Base-by-base conservation (phyloP, 306 rosid genomes). In the Corylus heterophylla region DNA sequence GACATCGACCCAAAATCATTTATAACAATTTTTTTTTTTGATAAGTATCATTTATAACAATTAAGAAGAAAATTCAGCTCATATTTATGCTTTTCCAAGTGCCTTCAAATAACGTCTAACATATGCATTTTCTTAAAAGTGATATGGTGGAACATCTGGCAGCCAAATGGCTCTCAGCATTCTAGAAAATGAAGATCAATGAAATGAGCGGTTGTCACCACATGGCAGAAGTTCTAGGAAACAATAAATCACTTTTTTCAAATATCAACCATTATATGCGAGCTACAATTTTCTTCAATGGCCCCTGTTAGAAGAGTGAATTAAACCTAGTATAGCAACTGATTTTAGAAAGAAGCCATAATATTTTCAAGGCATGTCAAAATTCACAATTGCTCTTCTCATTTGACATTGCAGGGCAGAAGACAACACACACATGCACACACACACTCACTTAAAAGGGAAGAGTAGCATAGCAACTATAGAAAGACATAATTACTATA, bases 1-100 rank as follows among this genome's bases (percentile, higher is more conserved):
- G 52, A 39, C 49, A 51, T 80, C 49, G 70, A 63, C 45, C 63
- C 74, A 12, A 63, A 44, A 68, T 25, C 61, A 64, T 20, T n/a
- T 7, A 7, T 18, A 39, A 42, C 29, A 10, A 68, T 68, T 18
- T 22, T 0, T 22, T 22, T 22, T 22, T 22, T 22, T 22, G 25
- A 22, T 22, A 22, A 22, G 25, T 22, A 68, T 25, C 61, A 64
- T 20, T n/a, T 7, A 7, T 18, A 39, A 42, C 29, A 10, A 68
- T 68, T 18, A 68, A 18, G 3, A 42, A n/a, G 29, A 67, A 67
- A 8, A 10, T 42, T 67, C 7, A 68, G 48, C 50, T 37, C 72
- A 68, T 18, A 68, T 42, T 68, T 18, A 68, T 44, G 22, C 4
- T 4, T 54, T 63, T 31, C 42, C 45, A 63, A 63, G 8, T 63